Conservation (phyloP, 177 flowering plant genomes). For the Telopea speciosissima region DNA sequence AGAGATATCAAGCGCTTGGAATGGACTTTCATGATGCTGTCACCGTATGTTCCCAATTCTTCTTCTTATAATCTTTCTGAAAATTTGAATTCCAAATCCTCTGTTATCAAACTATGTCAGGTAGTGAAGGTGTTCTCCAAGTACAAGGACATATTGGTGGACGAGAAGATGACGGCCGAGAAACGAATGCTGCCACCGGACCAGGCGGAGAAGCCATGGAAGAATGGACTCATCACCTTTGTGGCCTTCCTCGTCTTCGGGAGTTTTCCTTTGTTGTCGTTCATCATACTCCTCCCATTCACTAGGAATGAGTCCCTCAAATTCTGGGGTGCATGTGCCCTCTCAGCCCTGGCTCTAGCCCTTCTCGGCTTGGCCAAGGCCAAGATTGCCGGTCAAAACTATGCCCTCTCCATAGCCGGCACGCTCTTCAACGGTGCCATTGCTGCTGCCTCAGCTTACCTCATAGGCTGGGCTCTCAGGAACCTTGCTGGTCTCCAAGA, state of each 20-base stretch:
- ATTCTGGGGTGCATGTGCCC: constrained; percentile 46
- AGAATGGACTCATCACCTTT: constrained; percentile 50
- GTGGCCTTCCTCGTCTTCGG: constrained; percentile 44
- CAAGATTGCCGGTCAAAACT: constrained; percentile 46
- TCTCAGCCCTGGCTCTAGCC: constrained; percentile 38
- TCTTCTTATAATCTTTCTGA: too few relatives aligned
- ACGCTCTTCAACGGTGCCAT: constrained; percentile 45
- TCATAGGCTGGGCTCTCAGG: constrained; percentile 47
- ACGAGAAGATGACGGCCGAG: constrained; percentile 41
- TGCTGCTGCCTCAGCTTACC: constrained; percentile 52
- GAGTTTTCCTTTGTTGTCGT: constrained; percentile 52
- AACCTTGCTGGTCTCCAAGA: constrained; percentile 40
- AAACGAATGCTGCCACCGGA: constrained; percentile 43
- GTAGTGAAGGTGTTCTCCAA: constrained; percentile 50
- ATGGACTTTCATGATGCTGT: constrained; percentile 44
- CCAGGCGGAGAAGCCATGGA: constrained; percentile 51
- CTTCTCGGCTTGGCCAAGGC: constrained; percentile 50
- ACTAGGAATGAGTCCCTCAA: constrained; percentile 34
- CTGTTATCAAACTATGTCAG: constrained; percentile 9
- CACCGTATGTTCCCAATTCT: constrained; percentile 17
- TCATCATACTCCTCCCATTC: constrained; percentile 54
- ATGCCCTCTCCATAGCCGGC: constrained; percentile 19
- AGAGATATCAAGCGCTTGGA: constrained; percentile 39
- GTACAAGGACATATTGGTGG: constrained; percentile 46
- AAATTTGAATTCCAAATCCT: too few relatives aligned